Evolutionary conservation across 2,329 filamentous ascomycete genomes (phyloP).

Genomic region (Fusarium poae): DNA sequence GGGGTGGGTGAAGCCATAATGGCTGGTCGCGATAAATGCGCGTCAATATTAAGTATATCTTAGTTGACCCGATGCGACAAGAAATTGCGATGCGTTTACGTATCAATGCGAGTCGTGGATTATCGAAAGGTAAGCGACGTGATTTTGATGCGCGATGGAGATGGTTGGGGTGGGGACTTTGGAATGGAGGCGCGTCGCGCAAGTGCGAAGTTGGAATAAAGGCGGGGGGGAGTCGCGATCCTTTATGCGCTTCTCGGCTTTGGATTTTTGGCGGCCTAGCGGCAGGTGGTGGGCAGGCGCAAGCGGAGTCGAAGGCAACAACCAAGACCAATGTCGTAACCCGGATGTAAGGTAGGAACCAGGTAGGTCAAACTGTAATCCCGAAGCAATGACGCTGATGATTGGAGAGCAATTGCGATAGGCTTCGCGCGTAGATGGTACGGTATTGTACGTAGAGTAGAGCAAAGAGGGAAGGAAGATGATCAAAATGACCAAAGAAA

Average conservation of each 20-base stretch:
- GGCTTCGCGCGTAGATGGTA: conserved; percentile 18
- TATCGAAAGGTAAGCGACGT: conserved; percentile 14
- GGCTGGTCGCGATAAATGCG: conserved; percentile 60
- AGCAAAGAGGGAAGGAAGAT: conserved; percentile 13
- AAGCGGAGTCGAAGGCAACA: conserved; percentile 42
- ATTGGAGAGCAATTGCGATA: conserved; percentile 19
- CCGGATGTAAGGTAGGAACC: conserved; percentile 27
- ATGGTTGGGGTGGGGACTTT: conserved; percentile 31
- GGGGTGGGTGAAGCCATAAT: conserved; percentile 66
- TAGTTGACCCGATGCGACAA: conserved; percentile 55
- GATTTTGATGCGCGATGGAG: conserved; percentile 34
- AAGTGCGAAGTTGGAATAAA: conserved; percentile 29
- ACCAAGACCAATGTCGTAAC: conserved; percentile 34
- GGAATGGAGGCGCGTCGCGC: conserved; percentile 46
- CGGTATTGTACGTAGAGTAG: conserved; percentile 11
- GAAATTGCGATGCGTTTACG: conserved; percentile 46
- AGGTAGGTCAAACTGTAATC: conserved; percentile 28
- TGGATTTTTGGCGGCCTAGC: conserved; percentile 38
- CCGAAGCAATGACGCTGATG: conserved; percentile 40
- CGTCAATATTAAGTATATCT: conserved; percentile 46
- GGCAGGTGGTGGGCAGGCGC: conserved; percentile 19
- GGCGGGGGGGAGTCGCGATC: conserved; percentile 36
- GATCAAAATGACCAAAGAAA: conserved; percentile 5
- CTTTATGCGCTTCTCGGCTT: conserved; percentile 32
- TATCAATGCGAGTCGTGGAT: conserved; percentile 7